Evolutionary conservation across 2,329 filamentous ascomycete species (phyloP), one percentile per base, ranked within the genome.

Genomic region (Sclerotinia sclerotiorum): DNA sequence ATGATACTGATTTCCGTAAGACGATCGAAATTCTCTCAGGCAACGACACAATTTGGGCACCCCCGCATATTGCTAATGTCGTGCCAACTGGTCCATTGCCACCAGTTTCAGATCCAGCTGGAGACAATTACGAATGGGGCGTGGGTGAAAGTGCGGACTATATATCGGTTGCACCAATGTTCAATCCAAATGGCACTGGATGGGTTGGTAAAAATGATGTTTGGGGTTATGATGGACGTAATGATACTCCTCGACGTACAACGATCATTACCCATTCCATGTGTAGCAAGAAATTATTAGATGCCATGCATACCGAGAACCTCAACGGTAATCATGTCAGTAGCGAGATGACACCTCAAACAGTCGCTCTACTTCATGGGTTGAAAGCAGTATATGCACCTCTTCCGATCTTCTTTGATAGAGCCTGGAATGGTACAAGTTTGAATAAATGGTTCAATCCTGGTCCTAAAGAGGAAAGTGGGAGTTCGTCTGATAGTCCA

Each of bases 251-350:
- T 79, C 78, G 11, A 66, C 87, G 91, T 69, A 87, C 88, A 15
- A 90, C 90, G n/a, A 91, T 94, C 74, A 88, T 93, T 70, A 93
- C 91, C 0, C 90, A 92, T 71, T 88, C 89, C 1, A 87, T 91
- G 65, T 81, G 92, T 10, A 93, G 90, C 21, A 90, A 88, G 76
- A 85, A 84, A 39, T 82, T 94, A 2, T 82, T 94, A 46, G 85
- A 92, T 72, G 84, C 88, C 70, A 94, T 94, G 90, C 90, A 94
- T 76, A 84, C 87, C 46, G 92, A 94, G 77, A 91, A 91, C 65
- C 82, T 90, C 71, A 84, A 85, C 19, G 89, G 90, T 71, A 90
- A 90, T 74, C 90, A 93, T 76, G 88, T 94, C 74, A 90, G 89
- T 69, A 91, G 90, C 0, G 91, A 94, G 77, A 93, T 94, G 90